Percentiles rank a stretch among this genome's conserved stretches.
Conservation (phyloP, 1,284 basidiomycete genomes). For the Hypsizygus ulmarius region DNA sequence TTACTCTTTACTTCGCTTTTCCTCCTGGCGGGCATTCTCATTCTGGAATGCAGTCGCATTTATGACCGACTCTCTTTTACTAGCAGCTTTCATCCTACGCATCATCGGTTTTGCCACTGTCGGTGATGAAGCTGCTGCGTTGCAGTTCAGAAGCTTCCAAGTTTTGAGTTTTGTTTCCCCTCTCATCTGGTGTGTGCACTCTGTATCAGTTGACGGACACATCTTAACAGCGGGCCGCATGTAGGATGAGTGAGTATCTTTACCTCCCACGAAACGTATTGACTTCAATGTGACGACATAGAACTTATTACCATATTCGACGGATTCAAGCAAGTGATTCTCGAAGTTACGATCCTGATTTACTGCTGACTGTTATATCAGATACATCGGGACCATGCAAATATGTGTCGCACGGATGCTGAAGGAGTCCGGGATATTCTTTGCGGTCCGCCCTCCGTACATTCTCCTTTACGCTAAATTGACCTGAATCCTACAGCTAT, state of each 20-base stretch:
- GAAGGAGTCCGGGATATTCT: constrained; percentile 91
- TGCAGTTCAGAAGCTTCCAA: constrained; percentile 79
- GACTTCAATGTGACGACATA: constrained; percentile 26
- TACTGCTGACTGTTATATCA: constrained; percentile 22
- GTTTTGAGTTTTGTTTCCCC: constrained; percentile 84
- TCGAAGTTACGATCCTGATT: not conserved
- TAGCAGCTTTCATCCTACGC: constrained; percentile 74
- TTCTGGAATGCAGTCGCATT: constrained; percentile 81
- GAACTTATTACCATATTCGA: constrained; percentile 80
- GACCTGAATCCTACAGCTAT: constrained; percentile 46
- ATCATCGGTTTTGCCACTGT: constrained; percentile 54
- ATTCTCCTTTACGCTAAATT: not conserved
- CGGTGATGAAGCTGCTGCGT: constrained; percentile 38
- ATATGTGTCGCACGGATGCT: constrained; percentile 88
- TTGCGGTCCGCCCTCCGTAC: constrained; percentile 54
- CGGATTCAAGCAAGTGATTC: constrained; percentile 64
- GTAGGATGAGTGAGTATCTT: constrained; percentile 72
- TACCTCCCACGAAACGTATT: not conserved
- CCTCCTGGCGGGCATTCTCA: constrained; percentile 69
- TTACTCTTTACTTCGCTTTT: constrained; percentile 61
- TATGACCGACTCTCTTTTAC: constrained; percentile 68
- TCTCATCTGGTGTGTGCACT: constrained; percentile 70
- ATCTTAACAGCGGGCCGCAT: not conserved
- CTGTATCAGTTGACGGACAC: not conserved
- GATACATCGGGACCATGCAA: constrained; percentile 82